Evolutionary conservation across 2,329 filamentous ascomycete species (phyloP), one percentile per base, ranked within the genome.

Genomic region (Botryosphaeria dothidea): DNA sequence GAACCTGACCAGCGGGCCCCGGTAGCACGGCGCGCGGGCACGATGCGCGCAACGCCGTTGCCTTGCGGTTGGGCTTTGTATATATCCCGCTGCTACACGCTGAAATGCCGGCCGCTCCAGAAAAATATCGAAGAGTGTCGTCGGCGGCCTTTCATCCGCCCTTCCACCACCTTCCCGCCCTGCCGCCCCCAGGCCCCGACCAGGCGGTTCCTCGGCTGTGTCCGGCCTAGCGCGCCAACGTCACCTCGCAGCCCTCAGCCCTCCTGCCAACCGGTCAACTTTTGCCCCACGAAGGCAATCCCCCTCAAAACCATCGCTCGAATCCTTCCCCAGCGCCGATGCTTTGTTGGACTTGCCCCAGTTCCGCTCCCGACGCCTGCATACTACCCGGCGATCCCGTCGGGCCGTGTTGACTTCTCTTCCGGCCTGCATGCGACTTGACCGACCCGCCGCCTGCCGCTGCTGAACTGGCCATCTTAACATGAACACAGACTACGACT

Each of bases 401-500:
- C 36, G 56, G 58, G 19, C 29, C 23, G 45, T 62, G 58, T 36
- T 49, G 36, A 41, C 56, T 60, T 25, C n/a, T 21, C 52, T 7
- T 31, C 29, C 52, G 52, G 21, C 19, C 49, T 41, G 52, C 43
- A 65, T 65, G 62, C 51, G 41, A 31, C 51, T 52, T n/a, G n/a
- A 34, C 25, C 19, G 51, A 51, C 49, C 15, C 36, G 49, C 13
- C 62, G 62, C 25, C 27, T 65, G 34, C 15, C 49, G 48, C 62
- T 65, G 31, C 46, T 58, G 21, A 29, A 58, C 48, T 43, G 51
- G 21, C 52, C 52, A 19, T 23, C 43, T 38, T 65, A 60, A 65
- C 52, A 65, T 65, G 63, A 65, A 65, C 63, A 46, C 56, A 45
- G 63, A 65, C 31, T 48, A 38, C 48, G 41, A 31, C 21, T 27